Evolutionary conservation across 495 filamentous ascomycete species (phyloP), one percentile per base, ranked within the genome.

Genomic region (Daldinia childiae): DNA sequence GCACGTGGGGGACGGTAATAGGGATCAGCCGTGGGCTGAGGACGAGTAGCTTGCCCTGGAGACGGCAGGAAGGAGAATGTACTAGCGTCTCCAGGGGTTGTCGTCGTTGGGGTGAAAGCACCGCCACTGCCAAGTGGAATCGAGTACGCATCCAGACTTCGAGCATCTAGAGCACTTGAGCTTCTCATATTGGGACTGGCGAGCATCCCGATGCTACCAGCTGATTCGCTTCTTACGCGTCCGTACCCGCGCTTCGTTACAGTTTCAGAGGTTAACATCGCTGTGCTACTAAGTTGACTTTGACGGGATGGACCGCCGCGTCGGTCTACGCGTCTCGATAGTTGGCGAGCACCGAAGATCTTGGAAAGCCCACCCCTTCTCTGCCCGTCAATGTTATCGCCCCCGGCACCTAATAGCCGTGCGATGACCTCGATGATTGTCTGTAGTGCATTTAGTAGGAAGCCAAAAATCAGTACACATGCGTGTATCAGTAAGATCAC

Each of bases 331-430:
- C 94, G 90, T 62, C 90, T 89, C 12, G 93, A 94, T 9, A 98
- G 85, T 79, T 98, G 95, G 19, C 95, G 92, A 87, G 93, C 93
- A 26, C 94, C 95, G 76, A 97, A 94, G 24, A 94, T 93, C 81
- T 94, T 96, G 66, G 87, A 90, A 58, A 98, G 84, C n/a, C 93
- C 94, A 77, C 94, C 94, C 76, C 94, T 87, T 26, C 92, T 89
- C 60, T 90, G 89, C 43, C 90, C 90, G 59, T 81, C 82, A 36
- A 87, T 83, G 71, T 91, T 89, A 72, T 92, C 88, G 14, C 88
- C 91, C 54, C 93, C 94, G 66, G 91, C 93, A 63, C 94, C 93
- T 39, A 89, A 87, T 58, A 93, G 83, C 55, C 94, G 86, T 21
- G 94, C 93, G 43, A 88, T 82, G 12, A 99, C 91, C 77, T 99